Base-by-base conservation (phyloP, 1,284 basidiomycete genomes). In the Ganoderma meredithae region DNA sequence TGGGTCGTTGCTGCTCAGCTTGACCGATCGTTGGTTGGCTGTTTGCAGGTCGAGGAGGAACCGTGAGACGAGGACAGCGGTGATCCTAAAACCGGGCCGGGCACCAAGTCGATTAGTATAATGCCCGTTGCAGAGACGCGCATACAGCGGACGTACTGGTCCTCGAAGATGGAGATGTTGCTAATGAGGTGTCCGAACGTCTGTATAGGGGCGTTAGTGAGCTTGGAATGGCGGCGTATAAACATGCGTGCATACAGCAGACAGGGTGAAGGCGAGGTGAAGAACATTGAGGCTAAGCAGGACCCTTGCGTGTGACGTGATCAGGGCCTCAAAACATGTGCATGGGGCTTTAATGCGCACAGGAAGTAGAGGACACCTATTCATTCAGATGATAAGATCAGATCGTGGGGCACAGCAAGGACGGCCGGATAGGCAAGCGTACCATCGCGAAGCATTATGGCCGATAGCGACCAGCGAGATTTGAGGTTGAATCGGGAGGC, bases 1-100 rank as follows among this genome's bases (percentile, higher is more conserved):
- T 1, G 41, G 47, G 58, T 60, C 36, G 36, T 53, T 15, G 60
- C 41, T 60, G 25, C 19, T 43, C 43, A 65, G 43, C 13, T 62
- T 43, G 13, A 62, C 31, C 4, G 65, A 53, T 8, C 49, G 39
- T 25, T 49, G 43, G 40, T 63, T 63, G 9, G 58, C 64, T n/a
- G 56, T 56, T 47, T 66, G 68, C 22, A 69, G 64, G 47, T 69
- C 60, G 27, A 69, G 43, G 25, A 69, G 36, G 67, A 69, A 69
- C 27, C 64, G 67, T 13, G 67, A 69, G n/a, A 65, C 39, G 27
- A 69, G 60, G 43, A 65, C 61, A 0, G 67, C 44, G 13, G 64
- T 69, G 10, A 69, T 33, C 10, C 67, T 69, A 47, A 19, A 17
- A 31, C 27, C 27, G 27, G 58, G 40, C 10, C 52, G 13, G 27